A percentile compares a stretch with the other conserved stretches of the same genome.
These are phyloP conservation scores for Juncus effusus DNA, from an alignment of 176 grass and related monocot species.

Conservation along the genomic window DNA sequence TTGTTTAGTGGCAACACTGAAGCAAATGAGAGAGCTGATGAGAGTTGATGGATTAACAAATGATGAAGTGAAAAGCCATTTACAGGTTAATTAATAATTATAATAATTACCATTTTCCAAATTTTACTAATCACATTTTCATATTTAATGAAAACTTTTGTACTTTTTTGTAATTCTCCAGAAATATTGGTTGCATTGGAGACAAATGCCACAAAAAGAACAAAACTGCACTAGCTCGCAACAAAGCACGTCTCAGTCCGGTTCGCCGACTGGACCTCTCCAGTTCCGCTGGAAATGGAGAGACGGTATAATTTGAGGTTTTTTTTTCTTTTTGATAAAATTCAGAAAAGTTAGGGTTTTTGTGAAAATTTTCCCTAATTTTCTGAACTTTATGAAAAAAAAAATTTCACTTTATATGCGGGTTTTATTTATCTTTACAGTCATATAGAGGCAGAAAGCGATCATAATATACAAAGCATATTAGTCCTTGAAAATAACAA, in stretches of 20 bases:
- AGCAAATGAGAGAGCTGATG: too few relatives aligned
- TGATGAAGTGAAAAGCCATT: constrained; percentile 93
- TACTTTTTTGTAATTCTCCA: constrained; percentile 23
- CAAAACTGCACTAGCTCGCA: constrained; percentile 58
- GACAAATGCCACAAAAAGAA: constrained; percentile 31
- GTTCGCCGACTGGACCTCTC: constrained; percentile 62
- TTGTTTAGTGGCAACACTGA: constrained; percentile 65
- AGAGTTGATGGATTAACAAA: too few relatives aligned
- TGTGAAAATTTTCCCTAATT: too few relatives aligned
- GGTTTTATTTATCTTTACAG: too few relatives aligned
- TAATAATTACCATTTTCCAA: background rate
- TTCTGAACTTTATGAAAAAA: too few relatives aligned
- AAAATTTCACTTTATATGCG: too few relatives aligned
- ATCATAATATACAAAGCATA: too few relatives aligned
- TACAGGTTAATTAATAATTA: constrained; percentile 54
- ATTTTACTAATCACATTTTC: background rate
- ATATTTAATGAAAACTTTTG: background rate
- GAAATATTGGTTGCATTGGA: constrained; percentile 83
- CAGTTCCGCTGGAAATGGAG: constrained; percentile 45
- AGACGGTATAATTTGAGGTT: constrained; percentile 32
- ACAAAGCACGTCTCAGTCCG: too few relatives aligned
- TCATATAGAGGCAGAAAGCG: too few relatives aligned
- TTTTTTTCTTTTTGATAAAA: too few relatives aligned
- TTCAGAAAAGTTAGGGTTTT: too few relatives aligned
- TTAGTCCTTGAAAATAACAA: too few relatives aligned